Conservation (phyloP, 106 monocot genomes). For the Allium fistulosum region DNA sequence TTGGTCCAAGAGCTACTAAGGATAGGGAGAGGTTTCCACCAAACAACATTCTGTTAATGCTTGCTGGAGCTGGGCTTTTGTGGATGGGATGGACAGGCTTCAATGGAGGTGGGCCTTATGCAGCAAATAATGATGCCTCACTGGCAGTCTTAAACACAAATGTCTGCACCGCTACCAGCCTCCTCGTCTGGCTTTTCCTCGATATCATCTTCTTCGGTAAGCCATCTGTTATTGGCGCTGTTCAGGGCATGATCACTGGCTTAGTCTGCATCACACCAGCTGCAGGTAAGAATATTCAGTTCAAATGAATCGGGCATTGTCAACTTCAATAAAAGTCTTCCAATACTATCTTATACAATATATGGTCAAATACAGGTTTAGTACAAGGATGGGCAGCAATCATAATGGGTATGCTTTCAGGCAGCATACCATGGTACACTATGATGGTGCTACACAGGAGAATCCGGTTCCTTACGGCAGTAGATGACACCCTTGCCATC, state of each 20-base stretch:
- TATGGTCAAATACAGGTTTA: background rate
- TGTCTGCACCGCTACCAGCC: slow-evolving; percentile 13
- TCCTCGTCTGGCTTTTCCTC: slow-evolving; percentile 11
- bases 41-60: slow-evolving; percentile 5
- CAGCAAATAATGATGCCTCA: slow-evolving; percentile 1
- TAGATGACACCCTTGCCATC: slow-evolving; percentile 18
- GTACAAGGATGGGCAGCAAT: slow-evolving; percentile 17
- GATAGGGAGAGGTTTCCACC: slow-evolving; percentile 12
- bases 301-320: too few species aligned
- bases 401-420: slow-evolving; percentile 16
- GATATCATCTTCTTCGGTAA: slow-evolving; percentile 9
- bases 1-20: background rate
- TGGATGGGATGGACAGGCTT: slow-evolving; percentile 15
- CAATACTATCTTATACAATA: background rate
- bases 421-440: slow-evolving; percentile 20
- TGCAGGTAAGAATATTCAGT: slow-evolving; percentile 1
- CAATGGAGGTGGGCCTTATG: slow-evolving; percentile 3
- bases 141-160: slow-evolving; percentile 11
- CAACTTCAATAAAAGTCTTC: too few species aligned
- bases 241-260: slow-evolving; percentile 19
- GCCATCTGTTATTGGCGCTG: slow-evolving; percentile 14
- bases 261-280: slow-evolving; percentile 16
- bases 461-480: slow-evolving; percentile 4
- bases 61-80: slow-evolving; percentile 3
- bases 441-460: slow-evolving; percentile 18